Evolutionary conservation across 1,139 yeast species (phyloP).

Genomic region (Scheffersomyces illinoinensis): DNA sequence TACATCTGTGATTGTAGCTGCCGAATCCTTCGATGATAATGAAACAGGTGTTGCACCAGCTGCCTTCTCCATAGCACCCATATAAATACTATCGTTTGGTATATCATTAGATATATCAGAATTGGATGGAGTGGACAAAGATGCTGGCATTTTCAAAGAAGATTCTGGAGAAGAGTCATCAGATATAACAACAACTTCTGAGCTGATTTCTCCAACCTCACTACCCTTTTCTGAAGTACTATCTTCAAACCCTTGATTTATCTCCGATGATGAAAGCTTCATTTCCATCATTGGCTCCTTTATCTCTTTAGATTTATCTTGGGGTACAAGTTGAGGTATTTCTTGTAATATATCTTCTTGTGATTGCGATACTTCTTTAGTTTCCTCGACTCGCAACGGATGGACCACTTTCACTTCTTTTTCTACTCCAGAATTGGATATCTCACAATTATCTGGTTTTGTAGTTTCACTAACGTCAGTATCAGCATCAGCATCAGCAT

Average conservation of each 20-base stretch:
- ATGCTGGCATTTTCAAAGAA: background rate
- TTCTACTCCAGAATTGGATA: background rate
- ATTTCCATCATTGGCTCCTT: background rate
- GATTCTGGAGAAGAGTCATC: background rate
- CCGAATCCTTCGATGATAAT: background rate
- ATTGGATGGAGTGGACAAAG: background rate
- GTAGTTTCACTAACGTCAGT: slow-evolving; percentile 6
- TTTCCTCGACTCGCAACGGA: background rate
- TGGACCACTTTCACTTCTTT: background rate
- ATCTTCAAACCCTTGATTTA: background rate
- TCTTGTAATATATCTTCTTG: too few species aligned
- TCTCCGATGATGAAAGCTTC: background rate
- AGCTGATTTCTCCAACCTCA: background rate
- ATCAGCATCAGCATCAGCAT: slow-evolving; percentile 1
- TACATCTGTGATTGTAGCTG: background rate
- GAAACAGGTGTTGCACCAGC: background rate
- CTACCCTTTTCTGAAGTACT: background rate
- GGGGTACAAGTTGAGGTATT: background rate
- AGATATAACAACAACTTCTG: background rate
- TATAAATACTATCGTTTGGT: background rate
- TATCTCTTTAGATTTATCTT: background rate
- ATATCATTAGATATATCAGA: background rate
- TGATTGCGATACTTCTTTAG: background rate
- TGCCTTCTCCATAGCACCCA: background rate
- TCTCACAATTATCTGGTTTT: background rate